Evolutionary conservation across 202 grass and related monocot genomes (phyloP).

Genomic region (Schoenoplectus triqueter): DNA sequence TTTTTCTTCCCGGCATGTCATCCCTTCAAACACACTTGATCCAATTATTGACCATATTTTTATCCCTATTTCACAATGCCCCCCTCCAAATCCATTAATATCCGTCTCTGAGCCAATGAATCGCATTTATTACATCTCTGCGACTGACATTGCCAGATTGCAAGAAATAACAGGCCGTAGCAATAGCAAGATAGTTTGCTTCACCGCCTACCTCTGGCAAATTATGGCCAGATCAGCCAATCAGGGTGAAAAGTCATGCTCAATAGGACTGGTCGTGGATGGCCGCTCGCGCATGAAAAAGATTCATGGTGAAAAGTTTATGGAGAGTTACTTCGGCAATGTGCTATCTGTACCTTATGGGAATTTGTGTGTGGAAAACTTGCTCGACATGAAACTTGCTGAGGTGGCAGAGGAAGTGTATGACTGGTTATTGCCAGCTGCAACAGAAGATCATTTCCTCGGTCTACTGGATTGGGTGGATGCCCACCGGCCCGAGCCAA

Average conservation of each 20-base stretch:
- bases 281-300: constrained; percentile 53
- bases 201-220: constrained; percentile 78
- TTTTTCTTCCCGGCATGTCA: constrained; percentile 46
- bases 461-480: constrained; percentile 73
- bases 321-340: constrained; percentile 76
- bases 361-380: constrained; percentile 28
- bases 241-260: constrained; percentile 44
- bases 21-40: constrained; percentile 31
- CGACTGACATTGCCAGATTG: constrained; percentile 49
- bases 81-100: neutral
- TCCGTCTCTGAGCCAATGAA: constrained; percentile 40
- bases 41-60: constrained; percentile 48
- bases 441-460: constrained; percentile 61
- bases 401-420: constrained; percentile 71
- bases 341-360: constrained; percentile 72
- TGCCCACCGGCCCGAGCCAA: constrained; percentile 48
- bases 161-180: constrained; percentile 42
- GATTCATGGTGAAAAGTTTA: constrained; percentile 37
- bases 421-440: constrained; percentile 53
- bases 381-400: constrained; percentile 46
- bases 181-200: constrained; percentile 70
- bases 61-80: constrained; percentile 41
- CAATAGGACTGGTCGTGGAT: constrained; percentile 79
- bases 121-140: constrained; percentile 66
- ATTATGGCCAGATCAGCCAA: constrained; percentile 48